A percentile compares a stretch with the other conserved stretches of the same genome.
These are phyloP conservation scores for Venturia asperata DNA, from an alignment of 2,329 filamentous ascomycete genomes.

Conservation along the genomic window DNA sequence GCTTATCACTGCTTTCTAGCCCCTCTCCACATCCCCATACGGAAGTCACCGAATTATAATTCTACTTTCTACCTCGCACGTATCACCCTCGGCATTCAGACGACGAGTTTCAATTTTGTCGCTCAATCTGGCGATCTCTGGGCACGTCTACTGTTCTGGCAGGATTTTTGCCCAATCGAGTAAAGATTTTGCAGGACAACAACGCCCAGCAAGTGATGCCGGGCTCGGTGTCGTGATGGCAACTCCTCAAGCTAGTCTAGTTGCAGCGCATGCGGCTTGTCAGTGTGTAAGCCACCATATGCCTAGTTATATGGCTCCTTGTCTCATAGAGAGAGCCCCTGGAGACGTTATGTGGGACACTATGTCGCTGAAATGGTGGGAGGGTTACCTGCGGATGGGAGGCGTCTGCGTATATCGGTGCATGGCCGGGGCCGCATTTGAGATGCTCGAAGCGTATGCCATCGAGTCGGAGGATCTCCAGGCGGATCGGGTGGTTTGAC, in stretches of 20 bases:
- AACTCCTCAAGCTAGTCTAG: too few species aligned
- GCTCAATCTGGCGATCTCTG: too few species aligned
- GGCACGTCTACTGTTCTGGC: too few species aligned
- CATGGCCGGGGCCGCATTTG: constrained; percentile 1
- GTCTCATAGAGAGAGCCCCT: constrained; percentile 82
- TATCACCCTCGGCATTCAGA: too few species aligned
- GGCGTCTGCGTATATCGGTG: neutral
- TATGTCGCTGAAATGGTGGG: constrained; percentile 93
- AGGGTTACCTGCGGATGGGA: constrained; percentile 54
- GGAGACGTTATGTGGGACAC: constrained; percentile 95
- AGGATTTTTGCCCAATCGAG: too few species aligned
- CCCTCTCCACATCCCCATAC: too few species aligned
- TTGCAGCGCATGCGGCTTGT: constrained; percentile 96
- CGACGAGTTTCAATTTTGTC: too few species aligned
- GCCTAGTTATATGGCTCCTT: constrained; percentile 86
- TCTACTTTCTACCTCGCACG: too few species aligned
- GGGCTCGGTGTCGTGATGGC: neutral
- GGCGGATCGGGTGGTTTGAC: neutral
- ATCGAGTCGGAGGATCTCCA: neutral
- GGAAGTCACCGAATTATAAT: too few species aligned
- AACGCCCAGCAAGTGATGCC: neutral
- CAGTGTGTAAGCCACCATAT: constrained; percentile 86
- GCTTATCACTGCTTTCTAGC: too few species aligned
- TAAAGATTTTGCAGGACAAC: neutral
- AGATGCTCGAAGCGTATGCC: neutral